A percentile compares a stretch with the other conserved stretches of the same genome.
phyloP scores from a whole-genome alignment of 2,329 filamentous ascomycete species.

The Hypomyces perniciosus region DNA sequence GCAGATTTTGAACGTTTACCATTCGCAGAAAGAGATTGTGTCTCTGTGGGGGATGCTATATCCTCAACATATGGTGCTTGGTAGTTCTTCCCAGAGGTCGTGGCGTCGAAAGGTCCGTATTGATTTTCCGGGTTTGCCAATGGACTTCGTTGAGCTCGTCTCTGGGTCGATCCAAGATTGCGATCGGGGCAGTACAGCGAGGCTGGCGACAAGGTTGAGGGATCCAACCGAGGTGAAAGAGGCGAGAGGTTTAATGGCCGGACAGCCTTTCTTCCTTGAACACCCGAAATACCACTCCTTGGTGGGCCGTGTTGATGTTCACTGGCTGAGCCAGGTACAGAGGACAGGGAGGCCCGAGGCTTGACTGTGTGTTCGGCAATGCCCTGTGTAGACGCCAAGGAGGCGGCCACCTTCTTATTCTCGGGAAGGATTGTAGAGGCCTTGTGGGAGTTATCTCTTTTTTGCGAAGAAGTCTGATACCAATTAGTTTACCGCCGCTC shows the following conservation, averaged over 20 bases:
- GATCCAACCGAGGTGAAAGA: not conserved
- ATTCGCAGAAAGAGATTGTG: not conserved
- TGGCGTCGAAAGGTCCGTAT: not conserved
- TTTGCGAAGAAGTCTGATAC: not conserved
- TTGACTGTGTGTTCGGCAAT: not conserved
- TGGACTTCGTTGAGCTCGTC: constrained; percentile 23
- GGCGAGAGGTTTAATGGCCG: not conserved
- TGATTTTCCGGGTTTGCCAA: constrained; percentile 3
- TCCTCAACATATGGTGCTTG: constrained; percentile 25
- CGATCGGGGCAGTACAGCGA: constrained; percentile 19
- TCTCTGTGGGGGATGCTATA: constrained; percentile 8
- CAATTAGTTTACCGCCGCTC: not conserved
- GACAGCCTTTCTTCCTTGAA: not conserved
- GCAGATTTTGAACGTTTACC: not conserved
- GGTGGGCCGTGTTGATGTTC: not conserved
- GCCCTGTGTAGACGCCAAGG: not conserved
- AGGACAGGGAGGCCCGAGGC: not conserved
- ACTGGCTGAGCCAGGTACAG: not conserved
- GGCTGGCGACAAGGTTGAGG: constrained; percentile 6
- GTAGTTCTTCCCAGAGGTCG: constrained; percentile 14
- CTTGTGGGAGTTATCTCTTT: not conserved
- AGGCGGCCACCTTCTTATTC: not conserved
- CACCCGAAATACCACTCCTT: too few species aligned
- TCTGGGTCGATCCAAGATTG: constrained; percentile 21
- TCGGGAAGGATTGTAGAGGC: not conserved